Evolutionary conservation across 2,329 filamentous ascomycete genomes (phyloP).

Genomic region (Cryphonectria radicalis): DNA sequence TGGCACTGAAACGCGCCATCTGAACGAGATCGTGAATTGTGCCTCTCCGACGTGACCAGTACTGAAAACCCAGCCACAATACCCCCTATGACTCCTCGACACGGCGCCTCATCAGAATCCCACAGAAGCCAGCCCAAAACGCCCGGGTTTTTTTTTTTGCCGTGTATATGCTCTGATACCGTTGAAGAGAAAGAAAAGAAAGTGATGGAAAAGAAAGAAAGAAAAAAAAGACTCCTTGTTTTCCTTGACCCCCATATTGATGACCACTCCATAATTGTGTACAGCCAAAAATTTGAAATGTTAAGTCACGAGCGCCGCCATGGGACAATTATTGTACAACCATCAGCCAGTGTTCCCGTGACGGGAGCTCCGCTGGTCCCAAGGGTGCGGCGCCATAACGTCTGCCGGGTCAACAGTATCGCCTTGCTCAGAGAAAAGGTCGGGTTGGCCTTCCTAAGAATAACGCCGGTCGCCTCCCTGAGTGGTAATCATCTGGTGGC

Average conservation of each 20-base stretch:
- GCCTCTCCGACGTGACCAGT: slow-evolving; percentile 9
- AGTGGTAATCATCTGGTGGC: slow-evolving; percentile 59
- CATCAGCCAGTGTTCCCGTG: neutral
- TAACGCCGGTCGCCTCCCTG: slow-evolving; percentile 61
- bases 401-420: slow-evolving; percentile 3
- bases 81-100: slow-evolving; percentile 8
- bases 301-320: slow-evolving; percentile 13
- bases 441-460: slow-evolving; percentile 47
- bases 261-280: slow-evolving; percentile 29
- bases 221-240: slow-evolving; percentile 23
- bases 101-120: slow-evolving; percentile 21
- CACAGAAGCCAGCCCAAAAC: slow-evolving; percentile 18
- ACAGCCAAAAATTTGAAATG: slow-evolving; percentile 22
- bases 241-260: slow-evolving; percentile 23
- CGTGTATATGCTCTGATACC: slow-evolving; percentile 28
- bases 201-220: neutral
- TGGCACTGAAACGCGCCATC: neutral
- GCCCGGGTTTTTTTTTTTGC: slow-evolving; percentile 20
- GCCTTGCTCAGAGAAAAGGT: neutral
- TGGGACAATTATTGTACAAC: slow-evolving; percentile 21
- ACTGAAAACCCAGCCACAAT: neutral
- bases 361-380: neutral
- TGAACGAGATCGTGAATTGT: slow-evolving; percentile 2
- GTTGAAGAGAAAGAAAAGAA: slow-evolving; percentile 11
- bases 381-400: neutral